A percentile compares a stretch with the other conserved stretches of the same genome.
phyloP scores from a whole-genome alignment of 306 rosid species.

The Acacia acuminata region DNA sequence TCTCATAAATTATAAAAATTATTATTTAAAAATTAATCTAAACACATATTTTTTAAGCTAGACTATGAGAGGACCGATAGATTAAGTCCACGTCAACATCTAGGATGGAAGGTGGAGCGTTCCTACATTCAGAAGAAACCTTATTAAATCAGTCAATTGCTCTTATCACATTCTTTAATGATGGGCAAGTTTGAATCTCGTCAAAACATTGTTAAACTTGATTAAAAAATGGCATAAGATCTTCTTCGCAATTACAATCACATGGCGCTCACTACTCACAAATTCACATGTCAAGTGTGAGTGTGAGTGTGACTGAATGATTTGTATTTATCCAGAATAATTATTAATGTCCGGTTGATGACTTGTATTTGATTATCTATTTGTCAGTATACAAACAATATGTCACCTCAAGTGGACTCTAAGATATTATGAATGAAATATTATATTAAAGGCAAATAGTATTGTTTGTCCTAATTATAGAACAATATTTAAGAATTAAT shows the following conservation, averaged over 20 bases:
- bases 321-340: not conserved
- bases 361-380: not conserved
- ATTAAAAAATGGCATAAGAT: constrained; percentile 23
- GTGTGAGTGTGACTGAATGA: not conserved
- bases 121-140: constrained; percentile 12
- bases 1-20: too few species aligned
- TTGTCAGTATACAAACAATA: not conserved
- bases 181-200: not conserved
- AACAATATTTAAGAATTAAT: too few species aligned
- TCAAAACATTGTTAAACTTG: not conserved
- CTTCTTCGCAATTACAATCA: constrained; percentile 25
- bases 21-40: too few species aligned
- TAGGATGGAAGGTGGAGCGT: not conserved
- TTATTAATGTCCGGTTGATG: not conserved
- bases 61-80: too few species aligned
- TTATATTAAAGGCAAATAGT: too few species aligned
- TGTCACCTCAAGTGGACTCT: too few species aligned
- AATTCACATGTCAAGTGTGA: not conserved
- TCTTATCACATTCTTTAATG: not conserved
- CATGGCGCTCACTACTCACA: not conserved
- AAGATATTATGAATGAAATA: too few species aligned
- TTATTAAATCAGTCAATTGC: not conserved
- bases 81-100: not conserved
- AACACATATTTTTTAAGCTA: too few species aligned
- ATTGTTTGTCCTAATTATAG: too few species aligned